Conservation (phyloP, 495 filamentous ascomycete species). For the Acidomyces sp. region DNA sequence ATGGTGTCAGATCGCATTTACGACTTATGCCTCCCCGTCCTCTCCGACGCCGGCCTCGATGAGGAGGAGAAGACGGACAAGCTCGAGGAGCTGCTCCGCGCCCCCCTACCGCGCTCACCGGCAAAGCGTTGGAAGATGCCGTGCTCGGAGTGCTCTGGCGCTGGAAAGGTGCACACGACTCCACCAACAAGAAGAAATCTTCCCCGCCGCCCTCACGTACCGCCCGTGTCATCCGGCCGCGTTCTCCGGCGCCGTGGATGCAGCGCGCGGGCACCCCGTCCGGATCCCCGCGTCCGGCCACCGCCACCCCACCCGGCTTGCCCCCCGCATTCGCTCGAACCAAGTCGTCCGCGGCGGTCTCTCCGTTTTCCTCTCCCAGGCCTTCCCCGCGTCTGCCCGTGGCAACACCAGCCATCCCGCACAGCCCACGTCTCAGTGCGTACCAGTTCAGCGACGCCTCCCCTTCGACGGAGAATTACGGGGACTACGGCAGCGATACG, state of each 20-base stretch:
- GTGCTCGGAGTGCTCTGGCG: slow-evolving; percentile 88
- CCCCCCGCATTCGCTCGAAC: slow-evolving; percentile 59
- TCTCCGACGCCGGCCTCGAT: slow-evolving; percentile 68
- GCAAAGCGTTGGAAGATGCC: slow-evolving; percentile 73
- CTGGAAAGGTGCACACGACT: slow-evolving; percentile 62
- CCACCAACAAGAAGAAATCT: too few relatives aligned
- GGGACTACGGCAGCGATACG: slow-evolving; percentile 82
- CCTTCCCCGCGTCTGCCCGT: slow-evolving; percentile 87
- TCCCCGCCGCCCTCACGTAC: slow-evolving; percentile 73
- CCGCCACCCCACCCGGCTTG: slow-evolving; percentile 74
- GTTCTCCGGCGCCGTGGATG: slow-evolving; percentile 91
- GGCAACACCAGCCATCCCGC: slow-evolving; percentile 80
- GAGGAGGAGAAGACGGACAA: slow-evolving; percentile 95
- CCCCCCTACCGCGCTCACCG: slow-evolving; percentile 56
- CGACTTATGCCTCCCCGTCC: slow-evolving; percentile 76
- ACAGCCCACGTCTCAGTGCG: slow-evolving; percentile 84
- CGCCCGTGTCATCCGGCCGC: slow-evolving; percentile 53
- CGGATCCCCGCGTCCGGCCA: slow-evolving; percentile 44
- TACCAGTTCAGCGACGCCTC: slow-evolving; percentile 78
- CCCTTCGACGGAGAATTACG: slow-evolving; percentile 71
- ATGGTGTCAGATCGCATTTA: slow-evolving; percentile 92
- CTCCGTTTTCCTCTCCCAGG: slow-evolving; percentile 87
- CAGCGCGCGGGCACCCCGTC: slow-evolving; percentile 60
- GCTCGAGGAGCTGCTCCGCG: slow-evolving; percentile 71
- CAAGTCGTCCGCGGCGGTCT: slow-evolving; percentile 62